phyloP scores from a whole-genome alignment of 2,329 filamentous ascomycete genomes.

The Periconia sp. region DNA sequence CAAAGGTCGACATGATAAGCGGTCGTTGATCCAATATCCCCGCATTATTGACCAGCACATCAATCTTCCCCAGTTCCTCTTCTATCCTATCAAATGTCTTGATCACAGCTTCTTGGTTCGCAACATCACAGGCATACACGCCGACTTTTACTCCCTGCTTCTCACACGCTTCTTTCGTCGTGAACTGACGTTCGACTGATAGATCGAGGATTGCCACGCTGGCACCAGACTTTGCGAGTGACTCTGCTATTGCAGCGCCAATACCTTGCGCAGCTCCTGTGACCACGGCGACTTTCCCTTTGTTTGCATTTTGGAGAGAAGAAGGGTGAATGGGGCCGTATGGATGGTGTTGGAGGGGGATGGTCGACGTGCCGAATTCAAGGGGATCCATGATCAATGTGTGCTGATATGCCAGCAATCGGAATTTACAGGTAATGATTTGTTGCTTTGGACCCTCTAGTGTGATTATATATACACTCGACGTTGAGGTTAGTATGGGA shows the following conservation, averaged over 20 bases:
- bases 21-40: constrained; percentile 34
- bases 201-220: constrained; percentile 34
- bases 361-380: constrained; percentile 28
- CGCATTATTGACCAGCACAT: constrained; percentile 37
- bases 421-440: neutral
- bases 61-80: constrained; percentile 27
- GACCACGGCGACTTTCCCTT: constrained; percentile 32
- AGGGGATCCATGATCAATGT: constrained; percentile 24
- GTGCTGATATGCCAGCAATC: neutral
- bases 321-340: constrained; percentile 23
- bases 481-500: too few species aligned
- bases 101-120: constrained; percentile 17
- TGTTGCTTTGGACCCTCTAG: neutral
- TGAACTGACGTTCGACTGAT: constrained; percentile 17
- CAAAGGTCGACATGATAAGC: constrained; percentile 32
- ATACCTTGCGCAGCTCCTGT: constrained; percentile 38
- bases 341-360: constrained; percentile 23
- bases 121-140: constrained; percentile 31
- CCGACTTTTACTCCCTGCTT: constrained; percentile 24
- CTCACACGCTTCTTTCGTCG: constrained; percentile 30
- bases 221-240: constrained; percentile 34
- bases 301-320: constrained; percentile 23
- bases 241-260: constrained; percentile 33
- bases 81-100: constrained; percentile 23
- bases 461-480: neutral